These are phyloP conservation scores for Trypanosoma vivax DNA, from an alignment of 208 protist species.

Conservation along the genomic window DNA sequence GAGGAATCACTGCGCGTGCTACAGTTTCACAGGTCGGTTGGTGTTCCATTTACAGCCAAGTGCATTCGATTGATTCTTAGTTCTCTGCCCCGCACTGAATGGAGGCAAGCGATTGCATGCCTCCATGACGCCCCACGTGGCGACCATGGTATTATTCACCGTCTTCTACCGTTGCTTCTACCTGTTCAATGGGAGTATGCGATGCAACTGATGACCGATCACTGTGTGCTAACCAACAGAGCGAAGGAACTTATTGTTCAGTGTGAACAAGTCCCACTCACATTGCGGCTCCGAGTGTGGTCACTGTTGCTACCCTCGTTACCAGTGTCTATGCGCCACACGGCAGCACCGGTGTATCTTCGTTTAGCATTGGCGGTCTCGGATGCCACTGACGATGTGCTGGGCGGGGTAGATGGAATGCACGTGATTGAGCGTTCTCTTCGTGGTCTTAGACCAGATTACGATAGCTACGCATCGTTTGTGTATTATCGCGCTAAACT, in stretches of 20 bases:
- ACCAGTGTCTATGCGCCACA: slow-evolving; percentile 17
- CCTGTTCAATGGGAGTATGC: slow-evolving; percentile 9
- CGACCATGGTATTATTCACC: slow-evolving; percentile 3
- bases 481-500: slow-evolving; percentile 11
- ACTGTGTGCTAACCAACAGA: slow-evolving; percentile 7
- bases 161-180: slow-evolving; percentile 3
- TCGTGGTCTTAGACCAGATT: slow-evolving; percentile 3
- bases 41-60: background rate
- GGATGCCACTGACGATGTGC: background rate
- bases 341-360: slow-evolving; percentile 11
- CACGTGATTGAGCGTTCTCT: slow-evolving; percentile 13
- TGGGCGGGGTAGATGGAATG: slow-evolving; percentile 6
- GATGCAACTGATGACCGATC: slow-evolving; percentile 1
- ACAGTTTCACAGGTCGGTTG: slow-evolving; percentile 1
- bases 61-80: background rate
- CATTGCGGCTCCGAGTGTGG: slow-evolving; percentile 8
- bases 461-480: slow-evolving; percentile 12
- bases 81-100: slow-evolving; percentile 1
- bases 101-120: slow-evolving; percentile 1
- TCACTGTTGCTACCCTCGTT: slow-evolving; percentile 7
- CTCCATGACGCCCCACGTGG: background rate
- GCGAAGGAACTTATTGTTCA: slow-evolving; percentile 7
- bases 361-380: slow-evolving; percentile 6
- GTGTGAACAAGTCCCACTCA: slow-evolving; percentile 11
- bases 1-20: slow-evolving; percentile 10